Conservation (phyloP, 306 rosid genomes). For the Calophaca sinica region DNA sequence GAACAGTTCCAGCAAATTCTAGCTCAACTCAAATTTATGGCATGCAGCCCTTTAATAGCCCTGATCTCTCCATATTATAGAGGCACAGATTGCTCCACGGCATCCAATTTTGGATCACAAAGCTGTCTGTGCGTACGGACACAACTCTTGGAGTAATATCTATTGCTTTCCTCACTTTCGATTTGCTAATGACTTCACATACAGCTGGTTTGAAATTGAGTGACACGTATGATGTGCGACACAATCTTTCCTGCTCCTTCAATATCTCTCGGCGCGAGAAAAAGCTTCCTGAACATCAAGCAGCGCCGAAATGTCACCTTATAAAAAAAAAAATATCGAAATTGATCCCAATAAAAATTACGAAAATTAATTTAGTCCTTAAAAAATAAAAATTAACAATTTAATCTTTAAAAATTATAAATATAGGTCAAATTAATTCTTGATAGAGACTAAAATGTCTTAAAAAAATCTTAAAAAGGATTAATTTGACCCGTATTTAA, state of each 20-base stretch:
- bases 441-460: too few relatives aligned
- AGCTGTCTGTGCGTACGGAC: conserved; percentile 50
- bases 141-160: neutral
- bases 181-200: conserved; percentile 28
- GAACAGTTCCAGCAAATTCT: conserved; percentile 47
- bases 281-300: too few relatives aligned
- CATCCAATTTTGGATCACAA: conserved; percentile 48
- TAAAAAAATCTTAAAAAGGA: too few relatives aligned
- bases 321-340: too few relatives aligned
- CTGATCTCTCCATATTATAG: neutral
- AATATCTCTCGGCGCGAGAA: neutral
- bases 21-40: conserved; percentile 6
- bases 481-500: too few relatives aligned
- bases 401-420: too few relatives aligned
- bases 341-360: too few relatives aligned
- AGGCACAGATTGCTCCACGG: conserved; percentile 51
- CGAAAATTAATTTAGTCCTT: too few relatives aligned
- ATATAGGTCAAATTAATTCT: too few relatives aligned
- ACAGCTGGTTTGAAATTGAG: neutral
- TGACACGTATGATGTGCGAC: neutral
- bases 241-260: neutral
- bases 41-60: neutral
- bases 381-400: too few relatives aligned
- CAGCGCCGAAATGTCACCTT: too few relatives aligned
- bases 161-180: neutral